Evolutionary conservation across 177 flowering plant species (phyloP), one percentile per base, ranked within the genome.

Genomic region (Vitis hybrid): DNA sequence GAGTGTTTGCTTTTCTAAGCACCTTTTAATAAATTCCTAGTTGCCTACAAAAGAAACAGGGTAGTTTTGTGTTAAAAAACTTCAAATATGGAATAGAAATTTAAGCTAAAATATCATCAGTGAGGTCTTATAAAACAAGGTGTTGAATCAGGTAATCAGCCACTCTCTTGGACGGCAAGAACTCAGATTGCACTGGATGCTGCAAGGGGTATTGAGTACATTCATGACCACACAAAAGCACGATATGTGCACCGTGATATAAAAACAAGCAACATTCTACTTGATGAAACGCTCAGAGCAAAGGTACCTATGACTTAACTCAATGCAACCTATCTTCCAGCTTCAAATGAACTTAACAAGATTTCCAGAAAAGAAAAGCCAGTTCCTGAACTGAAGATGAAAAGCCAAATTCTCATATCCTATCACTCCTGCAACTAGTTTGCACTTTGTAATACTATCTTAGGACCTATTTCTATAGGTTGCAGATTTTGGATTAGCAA

Each of bases 401-500:
- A 30, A 40, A 40, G 48, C 48, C 48, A 40, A 40, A 8, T 40
- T 40, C 48, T 30, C 14, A 13, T 56, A 55, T 30, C 12, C 6
- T 15, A 18, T 8, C 11, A 48, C 19, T 17, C 18, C 21, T 17
- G 55, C 58, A n/a, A 21, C 17, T 12, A 5, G 21, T 48, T 60
- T 7, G 2, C 30, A 5, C 15, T n/a, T n/a, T 65, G 17, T 18
- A 49, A 10, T 10, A 11, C 11, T 8, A 45, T 6, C 12, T 12
- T 58, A 17, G 0, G 17, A 23, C 30, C 3, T 57, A 6, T 82
- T 62, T 62, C 23, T 15, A 62, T 62, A 89, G 95, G 95, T 90
- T 69, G 91, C 96, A 73, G 96, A 91, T 75, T 91, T 91, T 70
- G 96, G 96, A 65, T 69, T 91, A 69, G 96, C 84, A 45, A 91